Evolutionary conservation across 177 flowering plant species (phyloP).

Genomic region (Vitis hybrid): DNA sequence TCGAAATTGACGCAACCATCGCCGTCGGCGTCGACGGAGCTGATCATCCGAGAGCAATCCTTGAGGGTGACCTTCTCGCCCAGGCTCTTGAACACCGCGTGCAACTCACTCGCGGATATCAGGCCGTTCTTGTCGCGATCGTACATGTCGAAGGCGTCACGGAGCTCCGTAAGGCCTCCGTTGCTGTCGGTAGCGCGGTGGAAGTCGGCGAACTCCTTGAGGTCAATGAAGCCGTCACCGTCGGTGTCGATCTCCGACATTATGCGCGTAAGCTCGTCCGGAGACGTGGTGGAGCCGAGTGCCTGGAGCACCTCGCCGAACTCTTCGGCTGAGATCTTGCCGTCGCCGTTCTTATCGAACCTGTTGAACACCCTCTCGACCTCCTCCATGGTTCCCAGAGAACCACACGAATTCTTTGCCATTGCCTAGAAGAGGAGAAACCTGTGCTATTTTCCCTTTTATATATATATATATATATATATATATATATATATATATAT

Average conservation of each 20-base stretch:
- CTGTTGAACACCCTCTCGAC: conserved; percentile 38
- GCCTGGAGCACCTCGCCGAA: conserved; percentile 32
- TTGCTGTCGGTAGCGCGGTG: conserved; percentile 10
- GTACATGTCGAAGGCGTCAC: conserved; percentile 57
- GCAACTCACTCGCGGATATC: conserved; percentile 58
- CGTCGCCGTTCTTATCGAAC: conserved; percentile 65
- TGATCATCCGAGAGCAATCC: conserved; percentile 58
- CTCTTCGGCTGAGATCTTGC: conserved; percentile 53
- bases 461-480: no score
- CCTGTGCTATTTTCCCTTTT: background rate
- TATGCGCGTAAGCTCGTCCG: conserved; percentile 32
- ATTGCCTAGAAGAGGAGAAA: background rate
- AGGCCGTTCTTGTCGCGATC: conserved; percentile 56
- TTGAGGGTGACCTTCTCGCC: conserved; percentile 46
- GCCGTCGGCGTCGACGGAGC: conserved; percentile 51
- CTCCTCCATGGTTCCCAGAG: conserved; percentile 29
- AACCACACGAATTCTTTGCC: background rate
- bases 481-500: no score
- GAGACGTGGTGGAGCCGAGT: conserved; percentile 31
- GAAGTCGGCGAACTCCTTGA: conserved; percentile 50
- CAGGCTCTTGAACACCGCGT: conserved; percentile 40
- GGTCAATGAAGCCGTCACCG: conserved; percentile 54
- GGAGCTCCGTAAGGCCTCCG: conserved; percentile 29
- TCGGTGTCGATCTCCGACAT: conserved; percentile 52
- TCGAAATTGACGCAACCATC: conserved; percentile 62